Base-by-base conservation (phyloP, 164 flowering plant genomes). In the Magnolia officinalis region DNA sequence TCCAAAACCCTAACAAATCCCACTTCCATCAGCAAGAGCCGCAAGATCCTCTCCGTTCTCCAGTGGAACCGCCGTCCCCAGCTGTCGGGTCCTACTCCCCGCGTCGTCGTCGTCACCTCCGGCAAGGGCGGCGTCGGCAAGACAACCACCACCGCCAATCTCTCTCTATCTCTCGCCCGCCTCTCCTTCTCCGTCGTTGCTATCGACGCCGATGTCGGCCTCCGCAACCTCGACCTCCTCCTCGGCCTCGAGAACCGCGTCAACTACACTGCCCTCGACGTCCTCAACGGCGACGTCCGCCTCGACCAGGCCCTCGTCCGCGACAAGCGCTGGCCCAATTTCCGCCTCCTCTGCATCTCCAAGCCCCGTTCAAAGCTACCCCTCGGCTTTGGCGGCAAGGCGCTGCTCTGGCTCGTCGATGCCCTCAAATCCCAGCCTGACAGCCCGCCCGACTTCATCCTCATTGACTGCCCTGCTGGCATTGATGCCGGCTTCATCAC, bases 121-220 rank as follows among this genome's bases (percentile, higher is more conserved):
- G 99, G 99, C 37, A 96, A 96, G 80, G 99, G 99, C n/a, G 99
- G 99, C 31, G 98, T 96, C 13, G 99, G 99, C 4, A 96, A 96
- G 76, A 96, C 99, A 75, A 96, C 99, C 24, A 94, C 99, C 80
- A 96, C 99, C 51, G 98, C 99, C 71, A 96, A 96, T 75, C 78
- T 94, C 10, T 94, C 95, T 74, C 90, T 96, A 78, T 96, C 98
- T 49, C 81, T 94, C 8, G 99, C 99, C 55, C 92, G 99, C 11
- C 89, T 90, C 8, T 97, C 97, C 78, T 94, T 92, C 90, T 91
- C 97, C 26, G 97, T 94, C 20, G 97, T 96, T 67, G 93, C 99
- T 74, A 89, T 96, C 21, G 99, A 96, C 82, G 98, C 98, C 59
- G 98, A 94, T 77, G 97, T 96, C 8, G 98, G 98, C 49, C 91